Conservation (phyloP, 139 green algal genomes). For the Pedinophyceae sp. region DNA sequence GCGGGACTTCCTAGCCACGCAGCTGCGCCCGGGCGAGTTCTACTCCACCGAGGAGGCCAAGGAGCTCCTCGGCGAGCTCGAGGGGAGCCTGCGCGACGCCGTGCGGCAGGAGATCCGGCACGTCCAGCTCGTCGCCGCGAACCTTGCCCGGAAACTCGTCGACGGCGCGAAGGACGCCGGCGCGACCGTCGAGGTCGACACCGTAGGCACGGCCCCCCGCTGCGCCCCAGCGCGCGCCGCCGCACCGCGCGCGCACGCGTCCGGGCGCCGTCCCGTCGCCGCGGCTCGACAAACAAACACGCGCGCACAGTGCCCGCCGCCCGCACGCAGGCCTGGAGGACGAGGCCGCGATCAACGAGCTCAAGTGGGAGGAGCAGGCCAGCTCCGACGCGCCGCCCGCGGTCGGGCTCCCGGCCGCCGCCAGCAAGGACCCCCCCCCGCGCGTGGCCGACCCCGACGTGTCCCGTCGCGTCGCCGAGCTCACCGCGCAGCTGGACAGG, state of each 20-base stretch:
- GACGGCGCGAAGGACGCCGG: constrained; percentile 14
- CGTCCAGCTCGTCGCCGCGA: constrained; percentile 2
- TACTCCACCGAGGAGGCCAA: constrained; percentile 14
- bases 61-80: constrained; percentile 8
- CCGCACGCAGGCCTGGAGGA: constrained; percentile 11
- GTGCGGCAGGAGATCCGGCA: constrained; percentile 1
- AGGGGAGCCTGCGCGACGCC: constrained; percentile 1
- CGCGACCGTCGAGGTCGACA: constrained; percentile 11
- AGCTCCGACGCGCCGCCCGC: too few species aligned
- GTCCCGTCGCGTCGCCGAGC: too few species aligned
- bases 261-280: constrained; percentile 10
- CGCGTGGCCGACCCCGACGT: too few species aligned
- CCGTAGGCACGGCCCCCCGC: background rate
- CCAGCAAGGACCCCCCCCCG: too few species aligned
- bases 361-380: too few species aligned
- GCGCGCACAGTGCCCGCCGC: too few species aligned
- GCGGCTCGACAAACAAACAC: constrained; percentile 12
- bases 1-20: background rate
- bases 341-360: constrained; percentile 4
- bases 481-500: too few species aligned
- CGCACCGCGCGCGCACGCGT: background rate
- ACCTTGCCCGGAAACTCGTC: constrained; percentile 8
- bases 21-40: constrained; percentile 7
- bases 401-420: too few species aligned
- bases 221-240: background rate